Conservation (phyloP, 495 filamentous ascomycete species). For the Podospora pseudocomata region DNA sequence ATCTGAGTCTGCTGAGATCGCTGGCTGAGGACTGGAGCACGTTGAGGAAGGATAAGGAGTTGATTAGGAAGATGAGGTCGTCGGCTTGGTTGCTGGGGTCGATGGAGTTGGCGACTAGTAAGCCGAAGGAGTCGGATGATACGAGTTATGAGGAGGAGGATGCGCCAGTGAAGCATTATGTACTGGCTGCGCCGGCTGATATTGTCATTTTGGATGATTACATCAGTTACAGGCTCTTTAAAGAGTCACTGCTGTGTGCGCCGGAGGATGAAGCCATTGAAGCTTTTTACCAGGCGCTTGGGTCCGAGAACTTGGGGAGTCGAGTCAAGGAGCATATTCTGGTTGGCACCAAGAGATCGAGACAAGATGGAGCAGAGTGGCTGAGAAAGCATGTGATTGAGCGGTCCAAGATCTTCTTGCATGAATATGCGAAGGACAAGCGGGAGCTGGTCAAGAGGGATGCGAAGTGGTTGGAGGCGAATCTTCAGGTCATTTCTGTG, state of each 20-base stretch:
- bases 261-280: constrained; percentile 87
- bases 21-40: constrained; percentile 64
- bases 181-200: constrained; percentile 62
- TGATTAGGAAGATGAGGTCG: constrained; percentile 71
- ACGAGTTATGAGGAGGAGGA: constrained; percentile 65
- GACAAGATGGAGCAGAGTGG: constrained; percentile 49
- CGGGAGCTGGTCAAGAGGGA: constrained; percentile 76
- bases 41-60: constrained; percentile 72
- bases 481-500: constrained; percentile 73
- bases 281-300: constrained; percentile 69
- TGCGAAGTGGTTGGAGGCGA: constrained; percentile 82
- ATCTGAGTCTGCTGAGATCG: constrained; percentile 72
- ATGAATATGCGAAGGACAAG: constrained; percentile 57
- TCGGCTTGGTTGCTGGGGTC: constrained; percentile 76
- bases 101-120: constrained; percentile 59
- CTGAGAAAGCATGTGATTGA: constrained; percentile 79
- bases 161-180: constrained; percentile 69
- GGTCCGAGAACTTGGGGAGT: constrained; percentile 54
- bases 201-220: constrained; percentile 85
- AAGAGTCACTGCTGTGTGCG: constrained; percentile 70
- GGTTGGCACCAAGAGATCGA: constrained; percentile 46
- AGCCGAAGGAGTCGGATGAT: constrained; percentile 37
- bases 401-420: constrained; percentile 79
- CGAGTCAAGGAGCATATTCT: constrained; percentile 59
- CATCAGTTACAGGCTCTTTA: constrained; percentile 79